These are phyloP conservation scores for Podaxis carcinomalis DNA, from an alignment of 768 basidiomycete species.

Conservation along the genomic window DNA sequence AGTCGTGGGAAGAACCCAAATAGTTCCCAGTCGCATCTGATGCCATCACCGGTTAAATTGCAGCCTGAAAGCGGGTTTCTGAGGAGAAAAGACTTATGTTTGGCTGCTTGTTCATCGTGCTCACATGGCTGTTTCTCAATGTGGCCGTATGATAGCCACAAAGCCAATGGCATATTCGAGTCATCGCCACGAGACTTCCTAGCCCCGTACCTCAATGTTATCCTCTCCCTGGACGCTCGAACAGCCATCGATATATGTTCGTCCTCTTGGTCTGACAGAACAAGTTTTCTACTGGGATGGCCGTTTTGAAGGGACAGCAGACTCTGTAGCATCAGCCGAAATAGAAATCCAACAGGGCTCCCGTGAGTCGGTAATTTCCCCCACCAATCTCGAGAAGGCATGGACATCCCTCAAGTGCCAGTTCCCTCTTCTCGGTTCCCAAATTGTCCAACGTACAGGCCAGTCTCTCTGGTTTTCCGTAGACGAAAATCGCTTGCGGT, in stretches of 20 bases:
- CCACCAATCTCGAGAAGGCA: constrained; percentile 31
- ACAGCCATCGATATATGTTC: constrained; percentile 1
- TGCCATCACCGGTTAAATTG: neutral
- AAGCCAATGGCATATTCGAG: neutral
- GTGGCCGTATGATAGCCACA: neutral
- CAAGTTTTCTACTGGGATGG: constrained; percentile 38
- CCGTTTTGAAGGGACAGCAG: constrained; percentile 38
- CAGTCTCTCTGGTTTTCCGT: constrained; percentile 37
- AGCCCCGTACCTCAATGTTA: neutral
- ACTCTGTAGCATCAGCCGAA: constrained; percentile 32
- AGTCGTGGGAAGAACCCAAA: neutral
- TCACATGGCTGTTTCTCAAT: neutral
- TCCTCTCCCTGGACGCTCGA: constrained; percentile 11
- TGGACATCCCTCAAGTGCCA: constrained; percentile 46
- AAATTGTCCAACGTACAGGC: constrained; percentile 27
- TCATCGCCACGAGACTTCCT: neutral
- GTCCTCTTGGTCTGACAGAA: constrained; percentile 35
- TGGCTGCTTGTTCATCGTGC: neutral
- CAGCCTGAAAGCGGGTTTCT: neutral
- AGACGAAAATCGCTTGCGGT: constrained; percentile 28
- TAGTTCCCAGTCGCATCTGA: neutral
- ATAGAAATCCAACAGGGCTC: constrained; percentile 19
- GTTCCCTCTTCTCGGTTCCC: constrained; percentile 46
- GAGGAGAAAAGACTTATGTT: neutral
- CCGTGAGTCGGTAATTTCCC: constrained; percentile 15